Evolutionary conservation across 192 early-diverging fungal species (phyloP).

Genomic region (Backusella luteola): DNA sequence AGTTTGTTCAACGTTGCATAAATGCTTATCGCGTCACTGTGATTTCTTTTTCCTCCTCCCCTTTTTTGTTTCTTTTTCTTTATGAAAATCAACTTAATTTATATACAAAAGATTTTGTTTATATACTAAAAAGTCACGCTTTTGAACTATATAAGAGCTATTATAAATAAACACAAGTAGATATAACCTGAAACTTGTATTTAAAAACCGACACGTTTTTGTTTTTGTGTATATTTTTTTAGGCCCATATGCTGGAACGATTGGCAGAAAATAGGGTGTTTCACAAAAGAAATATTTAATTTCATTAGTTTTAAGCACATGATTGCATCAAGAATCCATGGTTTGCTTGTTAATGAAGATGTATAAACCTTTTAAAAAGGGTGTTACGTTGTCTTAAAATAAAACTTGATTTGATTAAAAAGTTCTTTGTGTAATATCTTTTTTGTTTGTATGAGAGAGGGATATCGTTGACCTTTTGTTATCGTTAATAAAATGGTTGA

Average conservation of each 20-base stretch:
- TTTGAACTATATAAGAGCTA: background rate
- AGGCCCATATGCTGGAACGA: background rate
- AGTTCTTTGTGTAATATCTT: too few relatives aligned
- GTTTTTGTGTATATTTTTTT: background rate
- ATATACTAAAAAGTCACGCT: background rate
- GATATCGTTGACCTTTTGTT: too few relatives aligned
- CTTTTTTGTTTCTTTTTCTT: background rate
- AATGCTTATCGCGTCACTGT: background rate
- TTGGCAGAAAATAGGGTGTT: background rate
- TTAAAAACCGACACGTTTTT: slow-evolving; percentile 3
- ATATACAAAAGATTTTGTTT: background rate
- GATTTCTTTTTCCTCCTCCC: background rate
- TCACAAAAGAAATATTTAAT: background rate
- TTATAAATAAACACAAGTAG: background rate
- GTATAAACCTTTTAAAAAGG: too few relatives aligned
- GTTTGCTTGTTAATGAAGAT: background rate
- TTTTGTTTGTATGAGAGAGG: too few relatives aligned
- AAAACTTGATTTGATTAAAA: background rate
- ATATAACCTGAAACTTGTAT: background rate
- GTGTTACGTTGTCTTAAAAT: background rate
- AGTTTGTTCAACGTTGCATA: background rate
- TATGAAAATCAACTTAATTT: background rate
- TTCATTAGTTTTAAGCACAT: background rate
- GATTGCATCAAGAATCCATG: background rate
- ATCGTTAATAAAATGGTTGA: too few relatives aligned